Evolutionary conservation across 2,329 filamentous ascomycete species (phyloP), one percentile per base, ranked within the genome.

Genomic region (Nothopassalora personata): DNA sequence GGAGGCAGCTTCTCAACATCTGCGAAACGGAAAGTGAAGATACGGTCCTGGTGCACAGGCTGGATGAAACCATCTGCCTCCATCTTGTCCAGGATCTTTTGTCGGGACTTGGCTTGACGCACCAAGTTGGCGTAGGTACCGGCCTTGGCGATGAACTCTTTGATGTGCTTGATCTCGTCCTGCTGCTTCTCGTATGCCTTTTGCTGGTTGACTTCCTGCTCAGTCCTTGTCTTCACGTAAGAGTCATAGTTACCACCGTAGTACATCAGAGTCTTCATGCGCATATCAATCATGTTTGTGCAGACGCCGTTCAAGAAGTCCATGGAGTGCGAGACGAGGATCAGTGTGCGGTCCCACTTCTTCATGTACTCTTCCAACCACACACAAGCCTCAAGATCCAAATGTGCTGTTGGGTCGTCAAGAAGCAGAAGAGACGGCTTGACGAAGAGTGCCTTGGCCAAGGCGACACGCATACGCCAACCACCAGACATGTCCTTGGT

Each of bases 71-170:
- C 94, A 72, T 99, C 94, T 69, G 95, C 94, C 83, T 97, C 93
- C 94, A 99, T 99, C 87, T 99, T 99, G 85, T 99, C 94, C 67
- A 97, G 84, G 77, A 97, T 97, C 90, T 99, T 99, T 80, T 99
- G 94, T 66, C 94, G 87, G 47, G 94, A 97, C 84, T 99, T 99
- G 78, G 95, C 95, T 80, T 99, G 94, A 76, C 90, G 86, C 74
- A 99, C 94, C 82, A 99, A 84, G 82, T 99, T 99, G 85, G 95
- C 94, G 74, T 99, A 99, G 62, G 94, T 99, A 92, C 95, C 94
- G 59, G 94, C 94, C 63, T 93, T 97, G 73, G 95, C 94, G 76
- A 99, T 99, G 83, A 99, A 99, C 81, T 97, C 97, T 84, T 99
- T 97, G 84, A 99, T 99, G 83, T 99, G 95, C 68, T 86, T 84